Conservation (phyloP, 1,284 basidiomycete genomes). For the Rhodotorula sp. region DNA sequence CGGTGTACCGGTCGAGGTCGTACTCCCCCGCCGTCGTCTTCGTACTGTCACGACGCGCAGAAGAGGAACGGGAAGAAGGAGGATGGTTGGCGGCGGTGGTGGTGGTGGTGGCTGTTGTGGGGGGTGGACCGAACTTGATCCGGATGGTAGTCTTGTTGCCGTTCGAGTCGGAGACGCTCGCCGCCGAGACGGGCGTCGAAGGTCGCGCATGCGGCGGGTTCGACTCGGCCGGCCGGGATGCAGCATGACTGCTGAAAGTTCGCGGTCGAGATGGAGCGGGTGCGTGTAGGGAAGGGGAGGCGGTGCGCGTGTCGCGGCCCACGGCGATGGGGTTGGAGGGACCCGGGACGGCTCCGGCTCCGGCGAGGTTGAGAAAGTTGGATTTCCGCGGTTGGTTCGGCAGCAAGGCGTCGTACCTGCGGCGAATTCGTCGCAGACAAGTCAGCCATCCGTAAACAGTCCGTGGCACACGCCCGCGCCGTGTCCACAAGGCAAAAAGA, state of each 20-base stretch:
- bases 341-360: neutral
- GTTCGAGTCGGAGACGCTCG: constrained; percentile 7
- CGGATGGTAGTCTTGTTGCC: constrained; percentile 22
- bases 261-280: neutral
- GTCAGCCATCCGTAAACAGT: neutral
- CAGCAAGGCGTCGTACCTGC: constrained; percentile 36
- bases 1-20: constrained; percentile 7
- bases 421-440: too few species aligned
- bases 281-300: neutral
- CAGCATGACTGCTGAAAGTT: neutral
- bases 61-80: too few species aligned
- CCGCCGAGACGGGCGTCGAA: constrained; percentile 25
- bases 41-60: too few species aligned
- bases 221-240: neutral
- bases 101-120: neutral
- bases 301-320: neutral
- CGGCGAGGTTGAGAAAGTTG: constrained; percentile 28
- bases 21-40: neutral
- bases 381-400: constrained; percentile 42
- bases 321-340: neutral
- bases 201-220: neutral
- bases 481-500: too few species aligned
- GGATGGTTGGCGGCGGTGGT: neutral
- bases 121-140: constrained; percentile 25
- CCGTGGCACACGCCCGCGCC: too few species aligned